These are phyloP conservation scores for Earliella scabrosa DNA, from an alignment of 1,284 basidiomycete genomes.

Conservation along the genomic window DNA sequence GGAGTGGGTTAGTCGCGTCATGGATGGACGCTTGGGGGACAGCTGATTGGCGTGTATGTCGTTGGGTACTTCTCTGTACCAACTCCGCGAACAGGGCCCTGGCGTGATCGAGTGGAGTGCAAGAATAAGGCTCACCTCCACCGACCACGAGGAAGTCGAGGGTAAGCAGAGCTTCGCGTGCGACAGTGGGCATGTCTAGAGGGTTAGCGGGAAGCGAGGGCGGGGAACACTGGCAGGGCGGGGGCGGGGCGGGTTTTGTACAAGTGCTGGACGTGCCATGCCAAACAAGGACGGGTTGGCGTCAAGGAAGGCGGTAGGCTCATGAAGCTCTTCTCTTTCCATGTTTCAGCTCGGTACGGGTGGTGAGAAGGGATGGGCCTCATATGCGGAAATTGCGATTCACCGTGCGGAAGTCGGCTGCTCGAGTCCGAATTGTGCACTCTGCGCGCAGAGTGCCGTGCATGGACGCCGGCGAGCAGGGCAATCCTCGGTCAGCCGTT, in stretches of 20 bases:
- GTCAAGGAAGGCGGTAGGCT: constrained; percentile 1
- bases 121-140: constrained; percentile 23
- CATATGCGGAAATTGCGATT: constrained; percentile 6
- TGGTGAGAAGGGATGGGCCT: constrained; percentile 2
- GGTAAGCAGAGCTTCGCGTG: constrained; percentile 17
- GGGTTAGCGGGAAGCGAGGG: constrained; percentile 3
- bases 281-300: constrained; percentile 6
- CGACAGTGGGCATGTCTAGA: constrained; percentile 19
- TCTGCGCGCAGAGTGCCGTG: background rate
- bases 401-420: background rate
- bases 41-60: no score
- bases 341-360: constrained; percentile 1
- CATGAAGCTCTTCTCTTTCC: constrained; percentile 6
- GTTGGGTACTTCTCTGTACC: no score
- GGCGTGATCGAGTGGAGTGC: background rate
- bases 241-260: constrained; percentile 7
- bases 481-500: background rate
- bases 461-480: constrained; percentile 1
- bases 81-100: no score
- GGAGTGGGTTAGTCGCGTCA: background rate
- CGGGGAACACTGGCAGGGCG: background rate
- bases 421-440: background rate
- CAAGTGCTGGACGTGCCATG: background rate
- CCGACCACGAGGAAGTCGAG: constrained; percentile 30
- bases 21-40: no score